Evolutionary conservation across 192 early-diverging fungal species (phyloP), one percentile per base, ranked within the genome.

Genomic region (Coemansia sp.): DNA sequence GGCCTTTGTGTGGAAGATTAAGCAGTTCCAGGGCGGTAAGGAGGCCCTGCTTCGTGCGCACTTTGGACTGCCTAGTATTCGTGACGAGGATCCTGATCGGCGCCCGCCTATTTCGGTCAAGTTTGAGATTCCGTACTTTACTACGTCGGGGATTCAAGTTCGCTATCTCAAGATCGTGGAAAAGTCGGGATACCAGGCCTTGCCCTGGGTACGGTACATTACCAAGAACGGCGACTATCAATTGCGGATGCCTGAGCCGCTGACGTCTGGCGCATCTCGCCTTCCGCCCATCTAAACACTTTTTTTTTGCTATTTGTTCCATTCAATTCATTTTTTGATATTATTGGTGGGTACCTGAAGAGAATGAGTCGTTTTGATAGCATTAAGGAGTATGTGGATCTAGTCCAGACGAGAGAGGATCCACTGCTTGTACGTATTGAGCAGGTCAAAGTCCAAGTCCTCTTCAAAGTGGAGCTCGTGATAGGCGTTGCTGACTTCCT

Each of bases 1-100:
- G 43, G 92, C 94, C 40, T 87, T 98, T 60, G 91, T 99, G 14
- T 99, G 97, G 97, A 97, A 95, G 78, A 95, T 99, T 68, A 96
- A 96, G 84, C 92, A 96, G 73, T 98, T 99, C 87, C 95, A 93
- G 64, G 97, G 97, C 46, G 95, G 95, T 62, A 97, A 97, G 82
- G 97, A 99, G 70, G 97, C 94, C 63, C 85, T 95, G 63, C 91
- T 98, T 86, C 86, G 91, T 37, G 91, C 93, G 28, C 90, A 94
- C 70, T 95, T 93, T 86, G 91, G 93, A 5, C 76, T 94, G 28
- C 93, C 93, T 16, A 92, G 89, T 30, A 93, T 95, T 55, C 89
- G 92, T 75, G 89, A 88, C 73, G 92, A 95, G 37, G 93, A 94
- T 66, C 85, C 89, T 2, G 91, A 94, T 49, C 90, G 92, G 73